Evolutionary conservation across 306 rosid species (phyloP).

Genomic region (Lathyrus aphaca): DNA sequence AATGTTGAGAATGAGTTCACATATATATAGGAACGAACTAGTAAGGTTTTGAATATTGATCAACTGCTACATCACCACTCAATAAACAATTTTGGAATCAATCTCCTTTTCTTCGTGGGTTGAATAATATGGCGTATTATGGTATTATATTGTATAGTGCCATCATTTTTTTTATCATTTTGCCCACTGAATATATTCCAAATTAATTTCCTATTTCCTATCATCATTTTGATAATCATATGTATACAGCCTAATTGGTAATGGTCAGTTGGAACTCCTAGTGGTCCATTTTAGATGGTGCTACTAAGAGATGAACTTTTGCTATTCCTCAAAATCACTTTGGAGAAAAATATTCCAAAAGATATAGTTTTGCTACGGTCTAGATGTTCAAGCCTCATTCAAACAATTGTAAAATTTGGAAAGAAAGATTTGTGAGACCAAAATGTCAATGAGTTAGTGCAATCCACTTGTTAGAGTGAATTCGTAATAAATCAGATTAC

Average conservation of each 20-base stretch:
- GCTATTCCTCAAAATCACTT: too few relatives aligned
- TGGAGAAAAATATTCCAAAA: too few relatives aligned
- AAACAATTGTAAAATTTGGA: too few relatives aligned
- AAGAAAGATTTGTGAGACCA: too few relatives aligned
- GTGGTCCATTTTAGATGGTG: neutral
- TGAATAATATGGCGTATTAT: neutral
- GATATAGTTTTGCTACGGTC: too few relatives aligned
- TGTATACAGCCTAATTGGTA: neutral
- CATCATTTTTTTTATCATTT: constrained; percentile 2
- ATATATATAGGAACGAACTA: neutral
- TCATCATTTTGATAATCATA: constrained; percentile 3
- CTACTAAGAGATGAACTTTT: too few relatives aligned
- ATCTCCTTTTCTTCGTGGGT: constrained; percentile 13
- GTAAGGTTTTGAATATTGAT: neutral
- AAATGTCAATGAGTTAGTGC: too few relatives aligned
- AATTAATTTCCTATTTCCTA: constrained; percentile 17
- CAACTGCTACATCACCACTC: too few relatives aligned
- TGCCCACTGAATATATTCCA: constrained; percentile 49
- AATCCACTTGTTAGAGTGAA: too few relatives aligned
- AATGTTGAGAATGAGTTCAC: neutral
- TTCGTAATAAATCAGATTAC: too few relatives aligned
- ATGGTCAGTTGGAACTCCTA: neutral
- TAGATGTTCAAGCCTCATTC: too few relatives aligned
- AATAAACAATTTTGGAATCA: constrained; percentile 24
- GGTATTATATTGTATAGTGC: neutral